These are phyloP conservation scores for Logfia minima DNA, from an alignment of 129 eudicot species.

Conservation along the genomic window DNA sequence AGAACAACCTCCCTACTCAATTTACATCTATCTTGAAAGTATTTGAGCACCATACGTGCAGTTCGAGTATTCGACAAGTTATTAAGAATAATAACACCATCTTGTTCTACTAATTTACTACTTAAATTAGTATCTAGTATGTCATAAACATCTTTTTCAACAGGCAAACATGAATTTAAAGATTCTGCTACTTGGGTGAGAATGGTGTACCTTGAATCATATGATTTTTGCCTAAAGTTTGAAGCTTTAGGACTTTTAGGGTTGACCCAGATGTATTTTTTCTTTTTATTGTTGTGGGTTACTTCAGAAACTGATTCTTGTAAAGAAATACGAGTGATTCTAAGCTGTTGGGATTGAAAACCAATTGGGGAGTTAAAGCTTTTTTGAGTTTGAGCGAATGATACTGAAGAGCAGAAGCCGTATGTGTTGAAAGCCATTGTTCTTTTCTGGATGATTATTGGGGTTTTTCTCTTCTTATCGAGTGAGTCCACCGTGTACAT, in stretches of 20 bases:
- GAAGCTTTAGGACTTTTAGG: conserved; percentile 77
- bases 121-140: conserved; percentile 44
- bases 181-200: conserved; percentile 50
- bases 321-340: conserved; percentile 40
- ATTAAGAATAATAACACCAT: conserved; percentile 65
- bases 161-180: conserved; percentile 55
- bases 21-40: conserved; percentile 45
- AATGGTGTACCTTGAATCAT: conserved; percentile 63
- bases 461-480: conserved; percentile 34
- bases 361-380: conserved; percentile 25
- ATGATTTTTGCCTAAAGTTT: conserved; percentile 46
- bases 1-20: conserved; percentile 47
- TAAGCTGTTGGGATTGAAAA: conserved; percentile 36
- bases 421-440: conserved; percentile 31
- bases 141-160: conserved; percentile 34
- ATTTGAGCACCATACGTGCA: conserved; percentile 49
- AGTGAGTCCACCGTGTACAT: background rate
- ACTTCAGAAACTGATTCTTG: conserved; percentile 47
- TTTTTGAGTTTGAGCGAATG: conserved; percentile 26
- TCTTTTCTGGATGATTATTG: background rate
- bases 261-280: conserved; percentile 67
- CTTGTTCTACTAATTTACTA: conserved; percentile 55
- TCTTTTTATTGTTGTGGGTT: conserved; percentile 24
- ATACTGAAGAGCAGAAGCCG: conserved; percentile 41
- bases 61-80: conserved; percentile 61